Conservation (phyloP, 805 yeast genomes). For the Teunomyces pallodes region DNA sequence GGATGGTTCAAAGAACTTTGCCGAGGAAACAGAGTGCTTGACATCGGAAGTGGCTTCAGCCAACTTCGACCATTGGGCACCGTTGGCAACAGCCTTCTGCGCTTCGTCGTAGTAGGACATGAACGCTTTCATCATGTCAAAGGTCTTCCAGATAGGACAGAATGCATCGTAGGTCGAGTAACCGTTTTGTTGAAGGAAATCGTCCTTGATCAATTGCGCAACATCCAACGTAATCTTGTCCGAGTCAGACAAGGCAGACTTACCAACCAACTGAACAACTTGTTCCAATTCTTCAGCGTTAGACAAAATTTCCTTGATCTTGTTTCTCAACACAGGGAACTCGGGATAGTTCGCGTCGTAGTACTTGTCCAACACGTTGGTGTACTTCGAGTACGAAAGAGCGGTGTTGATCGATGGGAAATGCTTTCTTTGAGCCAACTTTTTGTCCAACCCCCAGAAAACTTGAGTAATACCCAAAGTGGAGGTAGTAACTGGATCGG, state of each 20-base stretch:
- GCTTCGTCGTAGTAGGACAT: constrained; percentile 94
- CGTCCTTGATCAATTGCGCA: constrained; percentile 88
- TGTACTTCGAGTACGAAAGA: constrained; percentile 95
- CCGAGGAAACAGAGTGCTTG: constrained; percentile 88
- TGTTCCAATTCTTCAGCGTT: constrained; percentile 98
- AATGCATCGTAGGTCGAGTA: constrained; percentile 97
- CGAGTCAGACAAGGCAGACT: constrained; percentile 92
- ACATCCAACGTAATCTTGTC: constrained; percentile 97
- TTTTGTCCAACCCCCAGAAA: constrained; percentile 99
- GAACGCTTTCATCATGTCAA: constrained; percentile 95
- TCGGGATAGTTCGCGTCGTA: constrained; percentile 87
- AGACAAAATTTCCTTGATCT: constrained; percentile 89
- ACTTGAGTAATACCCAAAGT: constrained; percentile 99
- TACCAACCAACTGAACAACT: constrained; percentile 98
- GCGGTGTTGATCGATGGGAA: constrained; percentile 98
- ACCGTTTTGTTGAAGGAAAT: constrained; percentile 98
- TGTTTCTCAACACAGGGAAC: constrained; percentile 85
- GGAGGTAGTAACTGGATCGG: constrained; percentile 98
- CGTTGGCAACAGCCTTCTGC: constrained; percentile 91
- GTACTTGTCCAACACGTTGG: constrained; percentile 78
- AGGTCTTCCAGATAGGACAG: constrained; percentile 99
- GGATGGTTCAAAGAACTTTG: constrained; percentile 95
- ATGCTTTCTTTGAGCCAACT: constrained; percentile 98
- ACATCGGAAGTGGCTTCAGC: constrained; percentile 87
- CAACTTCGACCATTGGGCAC: constrained; percentile 92